These are phyloP conservation scores for Akanthomyces dipterigenus DNA, from an alignment of 2,329 filamentous ascomycete genomes.

Conservation along the genomic window DNA sequence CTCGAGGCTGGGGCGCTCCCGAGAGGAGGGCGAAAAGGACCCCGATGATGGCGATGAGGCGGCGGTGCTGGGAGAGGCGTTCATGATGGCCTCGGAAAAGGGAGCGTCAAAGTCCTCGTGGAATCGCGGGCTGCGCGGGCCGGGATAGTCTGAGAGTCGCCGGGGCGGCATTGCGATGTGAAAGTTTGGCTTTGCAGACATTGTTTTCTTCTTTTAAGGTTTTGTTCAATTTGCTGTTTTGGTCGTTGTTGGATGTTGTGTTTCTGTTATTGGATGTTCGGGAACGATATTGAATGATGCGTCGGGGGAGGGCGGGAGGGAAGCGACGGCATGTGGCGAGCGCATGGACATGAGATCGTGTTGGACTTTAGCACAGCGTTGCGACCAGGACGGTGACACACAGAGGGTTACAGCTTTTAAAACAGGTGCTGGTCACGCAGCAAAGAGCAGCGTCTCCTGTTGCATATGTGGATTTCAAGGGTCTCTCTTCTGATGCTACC, in stretches of 20 bases:
- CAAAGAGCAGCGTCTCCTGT: not conserved
- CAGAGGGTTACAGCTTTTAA: conserved; percentile 8
- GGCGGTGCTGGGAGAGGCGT: conserved; percentile 23
- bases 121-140: conserved; percentile 26
- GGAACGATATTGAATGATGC: not conserved
- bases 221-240: not conserved
- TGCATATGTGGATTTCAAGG: conserved; percentile 5
- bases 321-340: not conserved
- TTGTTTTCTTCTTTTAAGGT: not conserved
- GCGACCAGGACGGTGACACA: conserved; percentile 7
- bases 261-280: not conserved
- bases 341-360: not conserved
- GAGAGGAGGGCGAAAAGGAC: conserved; percentile 21
- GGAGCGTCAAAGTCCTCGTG: conserved; percentile 33
- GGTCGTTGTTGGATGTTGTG: not conserved
- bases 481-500: conserved; percentile 8
- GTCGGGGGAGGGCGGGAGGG: not conserved
- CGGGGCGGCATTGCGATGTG: conserved; percentile 11
- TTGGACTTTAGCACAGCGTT: not conserved
- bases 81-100: conserved; percentile 29
- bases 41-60: conserved; percentile 16
- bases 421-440: conserved; percentile 7
- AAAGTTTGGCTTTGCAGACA: conserved; percentile 11
- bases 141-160: conserved; percentile 11
- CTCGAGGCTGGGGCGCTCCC: conserved; percentile 22